Conservation (phyloP, 2,329 filamentous ascomycete genomes). For the Drechslera avenae region DNA sequence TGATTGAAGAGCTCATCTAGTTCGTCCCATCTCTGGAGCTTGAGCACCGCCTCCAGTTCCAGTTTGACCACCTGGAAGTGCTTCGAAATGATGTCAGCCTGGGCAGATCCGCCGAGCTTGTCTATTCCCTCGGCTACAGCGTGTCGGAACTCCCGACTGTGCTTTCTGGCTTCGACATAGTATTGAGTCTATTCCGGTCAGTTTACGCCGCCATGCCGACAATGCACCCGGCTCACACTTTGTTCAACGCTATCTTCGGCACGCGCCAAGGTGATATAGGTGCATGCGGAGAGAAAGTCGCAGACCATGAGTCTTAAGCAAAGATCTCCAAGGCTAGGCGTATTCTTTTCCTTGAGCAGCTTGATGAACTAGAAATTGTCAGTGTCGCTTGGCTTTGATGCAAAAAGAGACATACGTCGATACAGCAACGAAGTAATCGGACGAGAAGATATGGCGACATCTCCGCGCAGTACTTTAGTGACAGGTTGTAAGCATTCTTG, state of each 20-base stretch:
- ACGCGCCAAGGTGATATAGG: slow-evolving; percentile 56
- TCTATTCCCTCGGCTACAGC: slow-evolving; percentile 48
- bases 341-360: slow-evolving; percentile 37
- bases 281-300: slow-evolving; percentile 65
- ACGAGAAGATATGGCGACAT: slow-evolving; percentile 62
- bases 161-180: slow-evolving; percentile 66
- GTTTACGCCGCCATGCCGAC: slow-evolving; percentile 15
- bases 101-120: slow-evolving; percentile 52
- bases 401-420: slow-evolving; percentile 39
- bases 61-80: slow-evolving; percentile 71
- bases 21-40: slow-evolving; percentile 70
- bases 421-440: slow-evolving; percentile 58
- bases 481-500: slow-evolving; percentile 79
- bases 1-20: slow-evolving; percentile 64
- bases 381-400: background rate
- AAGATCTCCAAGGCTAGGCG: slow-evolving; percentile 53
- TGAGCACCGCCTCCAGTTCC: slow-evolving; percentile 76
- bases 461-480: slow-evolving; percentile 64
- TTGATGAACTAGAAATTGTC: slow-evolving; percentile 48
- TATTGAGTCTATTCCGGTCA: slow-evolving; percentile 60
- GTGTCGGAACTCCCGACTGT: slow-evolving; percentile 64
- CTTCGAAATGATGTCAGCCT: slow-evolving; percentile 64
- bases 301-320: slow-evolving; percentile 69
- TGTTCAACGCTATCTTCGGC: slow-evolving; percentile 48
- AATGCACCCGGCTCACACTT: slow-evolving; percentile 41